These are phyloP conservation scores for Alternaria arborescens DNA, from an alignment of 2,329 filamentous ascomycete species.

Conservation along the genomic window DNA sequence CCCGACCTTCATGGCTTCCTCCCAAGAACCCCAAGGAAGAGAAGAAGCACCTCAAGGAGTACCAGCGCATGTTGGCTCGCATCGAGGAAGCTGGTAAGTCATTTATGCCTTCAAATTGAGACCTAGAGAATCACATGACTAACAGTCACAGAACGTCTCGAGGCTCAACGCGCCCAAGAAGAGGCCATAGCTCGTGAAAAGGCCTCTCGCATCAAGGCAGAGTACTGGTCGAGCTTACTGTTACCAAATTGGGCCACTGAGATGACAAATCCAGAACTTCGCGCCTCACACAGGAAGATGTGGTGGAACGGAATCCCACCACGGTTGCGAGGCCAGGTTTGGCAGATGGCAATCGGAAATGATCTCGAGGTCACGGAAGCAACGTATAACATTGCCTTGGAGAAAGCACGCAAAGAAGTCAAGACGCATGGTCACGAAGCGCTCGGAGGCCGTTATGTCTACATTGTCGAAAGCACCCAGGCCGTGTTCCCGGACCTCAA, in stretches of 20 bases:
- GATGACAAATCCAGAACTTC: conserved; percentile 56
- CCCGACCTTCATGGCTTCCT: conserved; percentile 80
- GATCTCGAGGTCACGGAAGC: conserved; percentile 71
- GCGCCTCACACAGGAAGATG: conserved; percentile 65
- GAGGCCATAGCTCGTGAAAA: conserved; percentile 61
- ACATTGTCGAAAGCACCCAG: conserved; percentile 64
- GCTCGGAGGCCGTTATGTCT: conserved; percentile 36
- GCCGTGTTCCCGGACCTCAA: conserved; percentile 75
- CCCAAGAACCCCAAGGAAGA: conserved; percentile 92
- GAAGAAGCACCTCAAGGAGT: conserved; percentile 84
- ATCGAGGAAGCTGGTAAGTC: conserved; percentile 64
- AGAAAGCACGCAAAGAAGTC: conserved; percentile 68
- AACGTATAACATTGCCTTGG: conserved; percentile 75
- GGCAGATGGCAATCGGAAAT: conserved; percentile 77
- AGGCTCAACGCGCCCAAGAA: conserved; percentile 55
- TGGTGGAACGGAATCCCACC: conserved; percentile 85
- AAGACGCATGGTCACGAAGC: conserved; percentile 61
- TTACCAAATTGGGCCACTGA: conserved; percentile 78
- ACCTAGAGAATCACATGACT: conserved; percentile 10
- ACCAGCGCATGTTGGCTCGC: conserved; percentile 80
- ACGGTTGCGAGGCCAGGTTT: conserved; percentile 72
- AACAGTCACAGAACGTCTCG: conserved; percentile 41
- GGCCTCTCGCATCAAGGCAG: conserved; percentile 58
- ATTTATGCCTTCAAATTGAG: neutral
- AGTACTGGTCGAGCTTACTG: conserved; percentile 79